Base-by-base conservation (phyloP, 176 grass and related monocot species). In the Melocanna baccifera region DNA sequence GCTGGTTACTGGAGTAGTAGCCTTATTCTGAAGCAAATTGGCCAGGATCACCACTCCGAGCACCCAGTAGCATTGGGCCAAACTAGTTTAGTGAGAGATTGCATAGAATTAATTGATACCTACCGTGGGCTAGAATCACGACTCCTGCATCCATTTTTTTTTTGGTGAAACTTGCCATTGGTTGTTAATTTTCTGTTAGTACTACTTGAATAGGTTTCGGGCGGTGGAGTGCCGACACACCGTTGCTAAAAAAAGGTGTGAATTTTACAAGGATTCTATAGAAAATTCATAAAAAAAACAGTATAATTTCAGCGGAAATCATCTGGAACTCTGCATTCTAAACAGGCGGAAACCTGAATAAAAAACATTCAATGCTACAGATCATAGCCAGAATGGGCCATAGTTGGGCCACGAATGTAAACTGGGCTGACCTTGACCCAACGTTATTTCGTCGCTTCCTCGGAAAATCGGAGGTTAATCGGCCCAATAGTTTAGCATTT, bases 51-150 rank as follows among this genome's bases (percentile, higher is more conserved):
- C 3, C 41, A 7, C 30, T 12, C 36, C 51, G 1, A 0, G 62
- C 40, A 50, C 63, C 80, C 82, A 89, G 59, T 80, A 3, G 82
- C 50, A 53, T 36, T 36, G 34, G 0, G 34, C 4, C 87, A 73
- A 71, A 77, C 63, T 23, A 11, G 63, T 59, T 36, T 68, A 19
- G 41, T 1, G 51, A 42, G 25, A 53, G 63, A 37, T 12, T 50
- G 51, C 74, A 6, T 3, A 1, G 62, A 57, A 45, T 68, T 22
- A n/a, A 36, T 19, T 30, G 32, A 56, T 12, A 25, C 82, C 48
- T 42, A 57, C 82, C 82, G n/a, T 84, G 71, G 71, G 64, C 82
- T 56, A 29, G 18, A 28, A 76, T 67, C 59, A 61, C 20, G 47
- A 36, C 23, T 15, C 50, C 25, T 28, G 10, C 8, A n/a, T 57